Base-by-base conservation (phyloP, 768 basidiomycete genomes). In the Pleurotus salmoneostramineus region DNA sequence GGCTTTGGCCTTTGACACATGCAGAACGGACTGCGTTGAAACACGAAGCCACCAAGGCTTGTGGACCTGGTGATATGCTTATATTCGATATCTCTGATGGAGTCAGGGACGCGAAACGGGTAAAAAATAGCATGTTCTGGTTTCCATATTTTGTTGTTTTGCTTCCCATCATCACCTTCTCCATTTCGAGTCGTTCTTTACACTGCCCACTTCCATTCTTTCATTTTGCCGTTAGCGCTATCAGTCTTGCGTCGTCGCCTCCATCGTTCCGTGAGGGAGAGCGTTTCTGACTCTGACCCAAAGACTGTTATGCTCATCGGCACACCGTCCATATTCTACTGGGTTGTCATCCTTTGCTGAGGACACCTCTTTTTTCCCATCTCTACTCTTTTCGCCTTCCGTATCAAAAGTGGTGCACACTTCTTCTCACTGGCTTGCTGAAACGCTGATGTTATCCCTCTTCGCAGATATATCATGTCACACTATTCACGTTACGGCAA, bases 111-210 rank as follows among this genome's bases (percentile, higher is more conserved):
- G 43, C 33, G 43, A 55, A 42, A 12, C 27, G 10, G 21, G 15
- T 11, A n/a, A 49, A 55, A 43, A 55, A 55, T 55, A 55, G 37
- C 52, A 12, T 17, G 15, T 55, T 32, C 37, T 31, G 52, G 43
- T 21, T 17, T 15, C 14, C 34, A 27, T 27, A 27, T 40, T 55
- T 49, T 11, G 21, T 10, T 49, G 33, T 49, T 49, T 49, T 34
- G 52, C 37, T 31, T 35, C 37, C 52, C 52, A 55, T 55, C 52
- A 55, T 40, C 52, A 17, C 43, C 52, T 55, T 17, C 21, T 55
- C 43, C 52, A 55, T 55, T 55, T 55, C 52, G 14, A 55, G 52
- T 55, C 52, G 31, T 43, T 55, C 52, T 15, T 55, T 55, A n/a
- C 36, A 17, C 36, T 43, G 48, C 27, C 52, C 40, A 40, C 52